Conservation (phyloP, 345 rosid genomes). For the Brassica carinata region DNA sequence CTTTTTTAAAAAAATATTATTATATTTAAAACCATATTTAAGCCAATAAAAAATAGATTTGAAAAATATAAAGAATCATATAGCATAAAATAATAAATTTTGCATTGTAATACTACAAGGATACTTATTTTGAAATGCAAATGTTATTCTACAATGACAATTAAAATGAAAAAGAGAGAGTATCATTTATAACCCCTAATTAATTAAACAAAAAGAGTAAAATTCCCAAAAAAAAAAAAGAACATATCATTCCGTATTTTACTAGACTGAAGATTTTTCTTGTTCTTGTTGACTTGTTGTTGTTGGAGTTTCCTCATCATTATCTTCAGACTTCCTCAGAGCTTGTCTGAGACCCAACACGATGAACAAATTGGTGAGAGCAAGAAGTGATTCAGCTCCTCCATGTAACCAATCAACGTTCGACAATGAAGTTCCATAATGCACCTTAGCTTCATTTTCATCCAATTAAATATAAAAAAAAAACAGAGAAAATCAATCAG, state of each 20-base stretch:
- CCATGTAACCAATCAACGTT: slow-evolving; percentile 98
- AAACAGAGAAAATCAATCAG: background rate
- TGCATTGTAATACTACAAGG: too few relatives aligned
- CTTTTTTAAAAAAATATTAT: too few relatives aligned
- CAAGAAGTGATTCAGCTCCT: slow-evolving; percentile 86
- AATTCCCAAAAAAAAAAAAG: background rate
- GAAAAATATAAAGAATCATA: too few relatives aligned
- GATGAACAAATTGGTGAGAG: slow-evolving; percentile 82
- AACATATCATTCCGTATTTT: background rate
- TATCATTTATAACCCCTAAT: too few relatives aligned
- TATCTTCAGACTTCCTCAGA: slow-evolving; percentile 47
- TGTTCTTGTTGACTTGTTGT: slow-evolving; percentile 19
- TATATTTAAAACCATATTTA: too few relatives aligned
- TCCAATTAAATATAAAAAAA: slow-evolving; percentile 18
- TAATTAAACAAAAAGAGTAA: background rate
- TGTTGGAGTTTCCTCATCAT: background rate
- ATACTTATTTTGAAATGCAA: too few relatives aligned
- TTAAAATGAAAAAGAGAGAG: too few relatives aligned
- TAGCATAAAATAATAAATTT: too few relatives aligned
- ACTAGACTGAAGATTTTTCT: slow-evolving; percentile 24
- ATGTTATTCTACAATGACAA: too few relatives aligned
- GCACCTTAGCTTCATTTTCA: slow-evolving; percentile 73
- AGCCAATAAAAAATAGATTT: too few relatives aligned
- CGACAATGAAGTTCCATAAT: slow-evolving; percentile 80
- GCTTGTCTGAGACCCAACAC: slow-evolving; percentile 88